Conservation (phyloP, 768 basidiomycete species). For the Ramaria rubella region DNA sequence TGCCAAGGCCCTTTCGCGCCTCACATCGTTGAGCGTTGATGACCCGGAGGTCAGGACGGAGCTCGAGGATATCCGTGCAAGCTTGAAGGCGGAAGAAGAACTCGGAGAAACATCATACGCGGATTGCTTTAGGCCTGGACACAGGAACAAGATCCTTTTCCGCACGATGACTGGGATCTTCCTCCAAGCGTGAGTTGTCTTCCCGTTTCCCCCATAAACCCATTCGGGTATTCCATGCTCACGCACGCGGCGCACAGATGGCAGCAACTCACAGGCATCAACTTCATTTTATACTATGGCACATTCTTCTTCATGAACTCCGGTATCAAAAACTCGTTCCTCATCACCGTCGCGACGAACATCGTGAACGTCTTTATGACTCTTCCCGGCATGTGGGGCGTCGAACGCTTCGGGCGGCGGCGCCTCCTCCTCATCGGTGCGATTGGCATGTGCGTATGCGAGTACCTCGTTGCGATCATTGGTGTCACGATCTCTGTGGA, state of each 20-base stretch:
- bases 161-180: constrained; percentile 80
- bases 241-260: too few species aligned
- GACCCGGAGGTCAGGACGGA: constrained; percentile 49
- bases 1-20: constrained; percentile 50
- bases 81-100: constrained; percentile 55
- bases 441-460: constrained; percentile 75
- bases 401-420: constrained; percentile 80
- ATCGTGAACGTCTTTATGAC: constrained; percentile 79
- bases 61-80: constrained; percentile 48
- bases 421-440: constrained; percentile 75
- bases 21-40: constrained; percentile 47
- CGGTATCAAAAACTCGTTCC: constrained; percentile 52
- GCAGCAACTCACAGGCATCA: constrained; percentile 81
- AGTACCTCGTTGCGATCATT: constrained; percentile 71
- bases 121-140: constrained; percentile 49
- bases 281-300: constrained; percentile 69
- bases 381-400: constrained; percentile 69
- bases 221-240: too few species aligned
- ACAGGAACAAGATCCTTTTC: constrained; percentile 53
- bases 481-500: constrained; percentile 41
- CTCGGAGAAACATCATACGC: constrained; percentile 57
- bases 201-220: too few species aligned
- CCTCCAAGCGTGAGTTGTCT: constrained; percentile 69
- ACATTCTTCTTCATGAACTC: constrained; percentile 60
- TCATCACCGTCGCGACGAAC: constrained; percentile 61